Evolutionary conservation across 768 basidiomycete species (phyloP).

Genomic region (Crucibulum laeve): DNA sequence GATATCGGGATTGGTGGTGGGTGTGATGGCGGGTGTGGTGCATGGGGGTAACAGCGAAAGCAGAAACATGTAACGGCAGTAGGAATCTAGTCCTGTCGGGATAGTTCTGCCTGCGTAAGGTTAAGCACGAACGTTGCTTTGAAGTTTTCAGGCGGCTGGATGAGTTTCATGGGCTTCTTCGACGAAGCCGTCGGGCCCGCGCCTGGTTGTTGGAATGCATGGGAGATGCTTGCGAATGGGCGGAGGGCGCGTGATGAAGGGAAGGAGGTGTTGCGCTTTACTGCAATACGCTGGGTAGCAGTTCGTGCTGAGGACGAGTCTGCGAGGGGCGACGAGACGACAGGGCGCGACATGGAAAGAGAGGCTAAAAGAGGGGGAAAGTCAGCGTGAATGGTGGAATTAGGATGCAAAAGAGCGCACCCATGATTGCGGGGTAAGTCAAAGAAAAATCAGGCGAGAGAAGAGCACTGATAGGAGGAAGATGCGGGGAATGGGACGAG

Average conservation of each 20-base stretch:
- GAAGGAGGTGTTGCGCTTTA: constrained; percentile 51
- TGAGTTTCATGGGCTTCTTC: constrained; percentile 63
- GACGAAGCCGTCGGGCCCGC: constrained; percentile 15
- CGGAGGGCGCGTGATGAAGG: constrained; percentile 71
- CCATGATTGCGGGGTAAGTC: constrained; percentile 26
- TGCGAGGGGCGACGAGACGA: constrained; percentile 64
- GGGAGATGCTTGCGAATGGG: constrained; percentile 67
- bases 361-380: constrained; percentile 23
- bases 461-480: constrained; percentile 11
- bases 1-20: too few species aligned
- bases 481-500: constrained; percentile 7
- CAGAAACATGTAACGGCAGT: too few species aligned
- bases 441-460: constrained; percentile 7
- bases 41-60: too few species aligned
- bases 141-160: constrained; percentile 73
- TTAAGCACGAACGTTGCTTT: constrained; percentile 69
- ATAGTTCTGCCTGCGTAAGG: constrained; percentile 80
- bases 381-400: constrained; percentile 4
- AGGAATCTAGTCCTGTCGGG: constrained; percentile 56
- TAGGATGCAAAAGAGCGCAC: constrained; percentile 20
- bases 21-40: too few species aligned
- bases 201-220: constrained; percentile 30
- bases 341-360: constrained; percentile 44
- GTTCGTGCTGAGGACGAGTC: constrained; percentile 26
- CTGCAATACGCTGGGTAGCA: constrained; percentile 24